Percentiles rank a stretch among this genome's conserved stretches.
phyloP scores from a whole-genome alignment of 495 filamentous ascomycete species.

The Aeminium ludgeri region DNA sequence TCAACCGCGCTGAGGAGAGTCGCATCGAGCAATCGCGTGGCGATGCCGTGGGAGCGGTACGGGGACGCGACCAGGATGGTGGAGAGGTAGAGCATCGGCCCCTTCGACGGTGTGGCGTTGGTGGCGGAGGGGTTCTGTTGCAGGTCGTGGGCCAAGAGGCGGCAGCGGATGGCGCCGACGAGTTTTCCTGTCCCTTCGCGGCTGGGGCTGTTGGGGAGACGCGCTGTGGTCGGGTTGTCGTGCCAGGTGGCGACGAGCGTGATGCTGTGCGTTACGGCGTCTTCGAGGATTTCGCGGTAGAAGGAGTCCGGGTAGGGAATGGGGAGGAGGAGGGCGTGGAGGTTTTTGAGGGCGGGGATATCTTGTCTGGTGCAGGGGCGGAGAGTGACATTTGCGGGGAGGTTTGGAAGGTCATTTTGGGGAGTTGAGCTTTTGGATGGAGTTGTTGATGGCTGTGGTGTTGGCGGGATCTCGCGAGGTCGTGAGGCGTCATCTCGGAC shows the following conservation, averaged over 20 bases:
- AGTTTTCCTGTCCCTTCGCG: conserved; percentile 32
- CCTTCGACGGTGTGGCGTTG: conserved; percentile 10
- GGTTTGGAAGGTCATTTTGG: neutral
- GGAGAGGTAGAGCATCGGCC: conserved; percentile 60
- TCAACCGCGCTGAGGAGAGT: conserved; percentile 28
- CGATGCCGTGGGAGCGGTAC: conserved; percentile 66
- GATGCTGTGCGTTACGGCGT: conserved; percentile 47
- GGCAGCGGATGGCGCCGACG: conserved; percentile 71
- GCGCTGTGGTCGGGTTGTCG: conserved; percentile 24
- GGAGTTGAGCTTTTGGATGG: neutral
- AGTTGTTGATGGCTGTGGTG: too few relatives aligned
- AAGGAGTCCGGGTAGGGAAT: conserved; percentile 76
- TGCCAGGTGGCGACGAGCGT: conserved; percentile 65
- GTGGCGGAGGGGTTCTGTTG: conserved; percentile 4
- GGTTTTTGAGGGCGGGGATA: conserved; percentile 58
- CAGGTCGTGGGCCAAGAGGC: conserved; percentile 37
- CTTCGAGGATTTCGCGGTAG: conserved; percentile 59
- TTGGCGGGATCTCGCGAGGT: conserved; percentile 1
- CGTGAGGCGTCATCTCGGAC: conserved; percentile 7
- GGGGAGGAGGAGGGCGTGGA: conserved; percentile 71
- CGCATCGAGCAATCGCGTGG: conserved; percentile 48
- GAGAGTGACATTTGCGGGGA: conserved; percentile 23
- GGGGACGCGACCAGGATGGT: conserved; percentile 70
- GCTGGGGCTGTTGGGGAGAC: conserved; percentile 19
- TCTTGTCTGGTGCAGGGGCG: conserved; percentile 24